A percentile compares a stretch with the other conserved stretches of the same genome.
These are phyloP conservation scores for Claviceps paspali DNA, from an alignment of 2,329 filamentous ascomycete genomes.

Conservation along the genomic window DNA sequence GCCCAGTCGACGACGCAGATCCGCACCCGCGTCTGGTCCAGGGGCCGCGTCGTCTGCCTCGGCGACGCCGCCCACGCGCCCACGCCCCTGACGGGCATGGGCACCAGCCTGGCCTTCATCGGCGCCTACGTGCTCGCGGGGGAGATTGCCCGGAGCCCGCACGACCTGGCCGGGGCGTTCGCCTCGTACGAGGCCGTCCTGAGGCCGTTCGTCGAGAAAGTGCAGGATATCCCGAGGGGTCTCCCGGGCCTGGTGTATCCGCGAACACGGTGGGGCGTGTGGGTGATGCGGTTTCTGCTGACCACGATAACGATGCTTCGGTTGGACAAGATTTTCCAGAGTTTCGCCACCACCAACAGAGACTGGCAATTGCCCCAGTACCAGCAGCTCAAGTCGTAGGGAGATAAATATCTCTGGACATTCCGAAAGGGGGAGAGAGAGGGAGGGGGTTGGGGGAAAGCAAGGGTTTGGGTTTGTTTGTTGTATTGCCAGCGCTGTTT, in stretches of 20 bases:
- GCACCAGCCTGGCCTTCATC: conserved; percentile 28
- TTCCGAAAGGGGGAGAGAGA: no score
- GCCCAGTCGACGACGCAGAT: conserved; percentile 27
- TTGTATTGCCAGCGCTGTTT: no score
- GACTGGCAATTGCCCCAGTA: not conserved
- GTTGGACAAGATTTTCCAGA: not conserved
- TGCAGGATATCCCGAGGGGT: not conserved
- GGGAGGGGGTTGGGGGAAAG: no score
- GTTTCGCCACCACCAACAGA: not conserved
- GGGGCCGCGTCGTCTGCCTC: conserved; percentile 25
- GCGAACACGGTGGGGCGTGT: not conserved
- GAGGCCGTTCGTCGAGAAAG: conserved; percentile 1
- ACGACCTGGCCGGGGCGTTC: not conserved
- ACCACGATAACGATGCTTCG: not conserved
- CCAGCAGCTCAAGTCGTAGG: not conserved
- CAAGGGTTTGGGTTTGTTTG: no score
- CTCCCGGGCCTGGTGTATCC: not conserved
- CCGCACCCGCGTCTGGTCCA: conserved; percentile 21
- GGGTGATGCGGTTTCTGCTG: not conserved
- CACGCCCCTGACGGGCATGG: conserved; percentile 31
- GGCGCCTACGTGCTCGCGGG: conserved; percentile 34
- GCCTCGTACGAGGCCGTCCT: conserved; percentile 1
- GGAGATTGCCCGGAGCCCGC: not conserved
- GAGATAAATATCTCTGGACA: no score
- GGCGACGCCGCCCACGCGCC: conserved; percentile 35